These are phyloP conservation scores for Suzukiozyma palmioleophila DNA, from an alignment of 1,139 yeast species.

Conservation along the genomic window DNA sequence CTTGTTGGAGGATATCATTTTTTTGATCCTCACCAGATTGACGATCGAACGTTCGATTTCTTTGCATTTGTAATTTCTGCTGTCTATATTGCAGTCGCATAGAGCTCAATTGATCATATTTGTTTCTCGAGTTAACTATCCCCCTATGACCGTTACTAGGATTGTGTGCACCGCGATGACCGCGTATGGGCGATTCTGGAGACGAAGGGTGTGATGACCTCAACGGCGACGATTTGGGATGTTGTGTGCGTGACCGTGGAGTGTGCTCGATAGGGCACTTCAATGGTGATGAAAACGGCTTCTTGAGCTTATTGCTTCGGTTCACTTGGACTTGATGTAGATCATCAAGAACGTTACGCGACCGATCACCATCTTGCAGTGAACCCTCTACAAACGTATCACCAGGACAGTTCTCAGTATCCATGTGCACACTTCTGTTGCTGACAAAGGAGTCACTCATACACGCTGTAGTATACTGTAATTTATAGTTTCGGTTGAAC, in stretches of 20 bases:
- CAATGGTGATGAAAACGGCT: slow-evolving; percentile 4
- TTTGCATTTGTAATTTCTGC: slow-evolving; percentile 16
- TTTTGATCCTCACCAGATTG: slow-evolving; percentile 19
- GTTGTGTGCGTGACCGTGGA: neutral
- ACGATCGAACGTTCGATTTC: slow-evolving; percentile 22
- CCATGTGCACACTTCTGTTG: no score
- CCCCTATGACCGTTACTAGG: slow-evolving; percentile 5
- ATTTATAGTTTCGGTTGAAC: no score
- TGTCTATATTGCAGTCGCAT: slow-evolving; percentile 26
- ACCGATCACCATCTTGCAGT: neutral
- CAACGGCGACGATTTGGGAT: slow-evolving; percentile 1
- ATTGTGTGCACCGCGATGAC: neutral
- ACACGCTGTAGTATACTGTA: no score
- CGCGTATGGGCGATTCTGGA: slow-evolving; percentile 8
- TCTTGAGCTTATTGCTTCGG: neutral
- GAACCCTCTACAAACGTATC: no score
- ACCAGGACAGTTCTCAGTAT: no score
- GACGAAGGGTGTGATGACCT: slow-evolving; percentile 13
- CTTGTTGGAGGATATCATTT: slow-evolving; percentile 16
- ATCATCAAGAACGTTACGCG: slow-evolving; percentile 5
- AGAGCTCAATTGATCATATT: slow-evolving; percentile 23
- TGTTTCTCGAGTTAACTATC: slow-evolving; percentile 20
- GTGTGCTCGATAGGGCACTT: neutral
- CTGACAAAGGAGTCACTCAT: no score
- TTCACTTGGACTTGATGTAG: slow-evolving; percentile 3